Conservation (phyloP, 441 rosid genomes). For the Populus hybrid region DNA sequence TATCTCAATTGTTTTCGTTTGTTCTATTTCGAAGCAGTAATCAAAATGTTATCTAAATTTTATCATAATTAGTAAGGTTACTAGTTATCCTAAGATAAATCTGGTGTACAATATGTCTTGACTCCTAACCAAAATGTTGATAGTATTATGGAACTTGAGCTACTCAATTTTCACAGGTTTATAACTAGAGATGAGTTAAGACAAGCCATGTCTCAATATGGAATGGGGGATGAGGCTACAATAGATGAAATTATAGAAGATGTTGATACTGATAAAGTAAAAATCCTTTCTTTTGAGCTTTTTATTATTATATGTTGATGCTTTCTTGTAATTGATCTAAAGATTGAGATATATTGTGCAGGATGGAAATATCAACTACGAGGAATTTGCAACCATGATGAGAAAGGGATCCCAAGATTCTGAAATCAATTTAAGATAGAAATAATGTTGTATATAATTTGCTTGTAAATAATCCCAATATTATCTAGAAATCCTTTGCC, state of each 20-base stretch:
- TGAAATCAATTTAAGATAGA: background rate
- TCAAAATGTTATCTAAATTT: no score
- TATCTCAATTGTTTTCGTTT: no score
- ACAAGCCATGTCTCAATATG: slow-evolving; percentile 64
- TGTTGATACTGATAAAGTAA: slow-evolving; percentile 62
- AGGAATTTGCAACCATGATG: slow-evolving; percentile 78
- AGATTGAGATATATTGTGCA: background rate
- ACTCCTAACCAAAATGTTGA: background rate
- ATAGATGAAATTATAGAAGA: slow-evolving; percentile 73
- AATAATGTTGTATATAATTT: background rate
- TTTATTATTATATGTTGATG: background rate
- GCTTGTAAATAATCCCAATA: background rate
- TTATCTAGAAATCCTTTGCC: no score
- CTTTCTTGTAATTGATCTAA: background rate
- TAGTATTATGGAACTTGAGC: background rate
- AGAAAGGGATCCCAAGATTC: slow-evolving; percentile 44
- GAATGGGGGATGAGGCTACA: slow-evolving; percentile 81
- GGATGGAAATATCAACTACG: slow-evolving; percentile 81
- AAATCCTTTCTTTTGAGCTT: background rate
- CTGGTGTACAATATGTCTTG: no score
- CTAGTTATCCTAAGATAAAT: background rate
- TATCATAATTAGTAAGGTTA: background rate
- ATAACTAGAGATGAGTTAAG: slow-evolving; percentile 87
- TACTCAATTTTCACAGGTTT: slow-evolving; percentile 32
- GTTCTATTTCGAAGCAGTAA: no score